Evolutionary conservation across 805 yeast genomes (phyloP).

Genomic region (Starmerella sirachaensis): DNA sequence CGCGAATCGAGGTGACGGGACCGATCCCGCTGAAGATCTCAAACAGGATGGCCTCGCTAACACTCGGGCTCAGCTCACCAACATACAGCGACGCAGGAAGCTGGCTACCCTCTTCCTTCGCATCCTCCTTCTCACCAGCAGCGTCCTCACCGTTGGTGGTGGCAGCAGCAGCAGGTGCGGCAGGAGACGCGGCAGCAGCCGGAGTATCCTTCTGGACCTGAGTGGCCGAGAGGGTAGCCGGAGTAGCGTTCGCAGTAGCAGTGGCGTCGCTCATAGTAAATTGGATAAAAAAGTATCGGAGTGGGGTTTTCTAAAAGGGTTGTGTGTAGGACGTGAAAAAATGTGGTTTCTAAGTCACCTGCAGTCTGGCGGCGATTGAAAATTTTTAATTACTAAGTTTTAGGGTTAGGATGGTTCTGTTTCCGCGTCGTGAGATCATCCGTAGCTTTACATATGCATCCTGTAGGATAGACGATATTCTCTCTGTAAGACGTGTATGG

Average conservation of each 20-base stretch:
- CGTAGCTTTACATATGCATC: too few relatives aligned
- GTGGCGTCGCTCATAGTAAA: slow-evolving; percentile 16
- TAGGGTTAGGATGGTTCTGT: too few relatives aligned
- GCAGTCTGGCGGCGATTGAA: too few relatives aligned
- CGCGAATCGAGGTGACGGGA: slow-evolving; percentile 92
- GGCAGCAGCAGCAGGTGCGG: slow-evolving; percentile 16
- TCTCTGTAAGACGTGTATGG: too few relatives aligned
- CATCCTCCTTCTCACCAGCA: slow-evolving; percentile 24
- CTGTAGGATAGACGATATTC: too few relatives aligned
- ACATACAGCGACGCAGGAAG: slow-evolving; percentile 75
- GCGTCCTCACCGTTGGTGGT: slow-evolving; percentile 20
- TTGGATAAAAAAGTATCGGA: slow-evolving; percentile 5
- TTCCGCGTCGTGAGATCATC: too few relatives aligned
- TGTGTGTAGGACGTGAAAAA: slow-evolving; percentile 1
- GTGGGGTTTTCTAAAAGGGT: slow-evolving; percentile 5
- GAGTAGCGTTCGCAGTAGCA: slow-evolving; percentile 9
- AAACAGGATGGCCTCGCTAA: slow-evolving; percentile 86
- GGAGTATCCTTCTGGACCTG: slow-evolving; percentile 7
- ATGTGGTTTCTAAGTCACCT: too few relatives aligned
- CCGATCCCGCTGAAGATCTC: slow-evolving; percentile 93
- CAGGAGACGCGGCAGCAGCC: slow-evolving; percentile 15
- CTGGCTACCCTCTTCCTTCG: slow-evolving; percentile 24
- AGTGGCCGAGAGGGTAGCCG: slow-evolving; percentile 6
- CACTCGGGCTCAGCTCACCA: slow-evolving; percentile 88
- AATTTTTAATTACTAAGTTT: too few relatives aligned